Conservation (phyloP, 805 yeast genomes). For the Wickerhamiella kurtzmanii region DNA sequence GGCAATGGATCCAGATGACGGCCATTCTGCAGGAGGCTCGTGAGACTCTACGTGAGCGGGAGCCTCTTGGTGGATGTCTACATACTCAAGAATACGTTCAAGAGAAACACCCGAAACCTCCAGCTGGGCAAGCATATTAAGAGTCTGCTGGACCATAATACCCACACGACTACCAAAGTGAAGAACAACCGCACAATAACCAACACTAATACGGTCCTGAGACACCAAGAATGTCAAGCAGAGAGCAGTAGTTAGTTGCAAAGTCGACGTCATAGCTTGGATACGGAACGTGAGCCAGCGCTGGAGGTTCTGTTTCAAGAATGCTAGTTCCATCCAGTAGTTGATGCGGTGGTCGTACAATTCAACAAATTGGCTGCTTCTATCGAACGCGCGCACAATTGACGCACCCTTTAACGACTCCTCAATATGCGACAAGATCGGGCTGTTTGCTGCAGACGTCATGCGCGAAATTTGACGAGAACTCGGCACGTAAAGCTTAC, state of each 20-base stretch:
- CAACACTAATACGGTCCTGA: constrained; percentile 56
- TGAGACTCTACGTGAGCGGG: constrained; percentile 48
- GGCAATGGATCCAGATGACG: constrained; percentile 48
- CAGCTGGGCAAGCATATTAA: constrained; percentile 82
- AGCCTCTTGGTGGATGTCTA: constrained; percentile 67
- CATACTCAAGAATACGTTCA: constrained; percentile 81
- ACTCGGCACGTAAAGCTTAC: constrained; percentile 49
- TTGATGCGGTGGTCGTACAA: constrained; percentile 18
- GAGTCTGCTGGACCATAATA: constrained; percentile 78
- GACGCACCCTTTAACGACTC: constrained; percentile 67
- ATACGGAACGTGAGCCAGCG: constrained; percentile 88
- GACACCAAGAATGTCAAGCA: constrained; percentile 51
- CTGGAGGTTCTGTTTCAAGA: constrained; percentile 69
- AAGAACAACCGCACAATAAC: constrained; percentile 78
- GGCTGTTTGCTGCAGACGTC: constrained; percentile 53
- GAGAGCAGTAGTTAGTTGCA: constrained; percentile 67
- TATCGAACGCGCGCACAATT: constrained; percentile 62
- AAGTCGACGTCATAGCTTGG: constrained; percentile 69
- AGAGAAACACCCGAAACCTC: constrained; percentile 89
- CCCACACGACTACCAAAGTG: constrained; percentile 79
- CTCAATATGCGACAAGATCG: constrained; percentile 68
- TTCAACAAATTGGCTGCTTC: constrained; percentile 44
- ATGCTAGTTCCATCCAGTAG: constrained; percentile 30
- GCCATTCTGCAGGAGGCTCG: constrained; percentile 65
- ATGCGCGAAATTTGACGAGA: constrained; percentile 68